Evolutionary conservation across 768 basidiomycete species (phyloP), one percentile per base, ranked within the genome.

Genomic region (Phaeolepiota aurea): DNA sequence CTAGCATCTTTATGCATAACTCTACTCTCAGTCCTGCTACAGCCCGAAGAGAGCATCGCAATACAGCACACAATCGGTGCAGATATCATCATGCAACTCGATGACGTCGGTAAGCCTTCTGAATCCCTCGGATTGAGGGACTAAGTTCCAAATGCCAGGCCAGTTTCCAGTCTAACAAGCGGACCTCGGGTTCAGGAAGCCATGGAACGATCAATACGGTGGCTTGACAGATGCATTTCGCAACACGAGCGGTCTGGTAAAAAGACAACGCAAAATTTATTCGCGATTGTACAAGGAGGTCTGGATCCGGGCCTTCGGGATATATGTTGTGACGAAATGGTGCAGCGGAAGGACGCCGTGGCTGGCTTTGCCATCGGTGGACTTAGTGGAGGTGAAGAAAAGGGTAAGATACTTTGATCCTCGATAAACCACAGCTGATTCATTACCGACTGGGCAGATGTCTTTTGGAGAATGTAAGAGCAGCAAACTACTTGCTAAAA

Each of bases 61-160:
- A 85, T 90, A 51, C 89, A 94, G 54, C 91, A 94, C 54, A 71
- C 82, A 5, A 91, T 94, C 32, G 89, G 90, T 3, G 87, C 82
- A 19, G 90, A 94, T 55, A 94, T 94, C 44, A 89, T 94, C 45
- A 93, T 94, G 91, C 90, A 89, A 56, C 71, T 91, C 13, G 89
- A 92, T 56, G 89, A 92, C 59, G 89, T 92, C 38, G 87, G 87
- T 83, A 51, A 57, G 80, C 64, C 32, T 38, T 4, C 36, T 16
- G 12, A 25, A 37, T 41, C 43, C 32, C 20, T 25, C 36, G 19
- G 32, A 40, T 18, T 0, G 25, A 22, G 42, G 40, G 18, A 37
- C 1, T 34, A 14, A 18, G 35, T 31, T 44, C 30, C 40, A 36
- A 10, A 42, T 38, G 36, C 23, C 18, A 7, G 20, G 32, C 14